These are phyloP conservation scores for Gnomoniopsis sp. DNA, from an alignment of 2,329 filamentous ascomycete species.

Conservation along the genomic window DNA sequence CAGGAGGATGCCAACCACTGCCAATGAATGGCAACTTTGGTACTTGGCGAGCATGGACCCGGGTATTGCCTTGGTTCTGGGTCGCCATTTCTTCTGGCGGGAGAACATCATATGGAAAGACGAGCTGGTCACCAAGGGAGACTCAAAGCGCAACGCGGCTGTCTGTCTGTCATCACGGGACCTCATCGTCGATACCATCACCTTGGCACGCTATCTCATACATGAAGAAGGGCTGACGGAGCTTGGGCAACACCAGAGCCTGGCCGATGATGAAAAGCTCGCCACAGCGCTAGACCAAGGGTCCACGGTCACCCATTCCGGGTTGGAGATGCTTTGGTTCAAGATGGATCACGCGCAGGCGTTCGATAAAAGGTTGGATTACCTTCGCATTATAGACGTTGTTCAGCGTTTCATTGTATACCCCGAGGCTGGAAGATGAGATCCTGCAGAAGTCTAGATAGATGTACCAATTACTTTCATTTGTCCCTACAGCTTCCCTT, in stretches of 20 bases:
- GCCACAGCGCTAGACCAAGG: conserved; percentile 27
- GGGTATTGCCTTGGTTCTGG: conserved; percentile 61
- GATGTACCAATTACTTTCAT: background rate
- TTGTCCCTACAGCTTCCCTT: background rate
- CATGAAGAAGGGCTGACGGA: conserved; percentile 30
- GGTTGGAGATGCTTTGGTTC: conserved; percentile 59
- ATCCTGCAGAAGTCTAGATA: background rate
- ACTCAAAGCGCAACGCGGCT: conserved; percentile 40
- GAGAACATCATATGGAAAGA: conserved; percentile 70
- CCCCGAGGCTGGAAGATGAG: background rate
- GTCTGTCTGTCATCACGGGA: conserved; percentile 59
- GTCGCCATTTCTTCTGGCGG: conserved; percentile 64
- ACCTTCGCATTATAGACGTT: conserved; percentile 6
- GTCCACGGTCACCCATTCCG: conserved; percentile 26
- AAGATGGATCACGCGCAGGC: conserved; percentile 63
- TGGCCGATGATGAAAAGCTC: conserved; percentile 6
- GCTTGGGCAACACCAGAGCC: conserved; percentile 2
- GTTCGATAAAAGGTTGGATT: conserved; percentile 38
- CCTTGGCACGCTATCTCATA: conserved; percentile 55
- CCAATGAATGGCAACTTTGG: conserved; percentile 69
- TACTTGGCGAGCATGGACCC: conserved; percentile 69
- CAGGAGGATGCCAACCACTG: conserved; percentile 44
- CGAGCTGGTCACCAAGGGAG: conserved; percentile 42
- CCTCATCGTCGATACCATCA: conserved; percentile 60
- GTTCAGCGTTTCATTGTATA: conserved; percentile 8